Base-by-base conservation (phyloP, 192 early-diverging fungal species). In the Coemansia erecta region DNA sequence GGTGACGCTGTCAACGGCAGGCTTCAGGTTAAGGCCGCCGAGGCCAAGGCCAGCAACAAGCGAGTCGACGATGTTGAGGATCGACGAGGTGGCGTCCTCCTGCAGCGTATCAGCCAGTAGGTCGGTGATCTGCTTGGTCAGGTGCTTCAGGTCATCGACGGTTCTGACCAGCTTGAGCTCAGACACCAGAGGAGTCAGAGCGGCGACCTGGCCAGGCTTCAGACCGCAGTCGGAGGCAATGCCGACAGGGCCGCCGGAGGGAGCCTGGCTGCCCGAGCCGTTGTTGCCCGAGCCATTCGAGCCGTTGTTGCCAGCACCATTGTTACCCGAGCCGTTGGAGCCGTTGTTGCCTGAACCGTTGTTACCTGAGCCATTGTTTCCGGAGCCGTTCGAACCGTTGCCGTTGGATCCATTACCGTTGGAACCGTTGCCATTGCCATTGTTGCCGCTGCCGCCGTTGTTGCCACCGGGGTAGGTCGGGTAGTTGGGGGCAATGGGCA, bases 1-100 rank as follows among this genome's bases (percentile, higher is more conserved):
- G 28, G 69, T 62, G 19, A 78, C 57, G 46, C 57, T 62, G 41
- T 78, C 75, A 4, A 78, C 49, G 22, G 75, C 61, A 35, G 75
- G 65, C 75, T 78, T 66, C n/a, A 78, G 69, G 59, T 78, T 50
- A 21, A 78, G 75, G 21, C 75, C 75, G 13, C 75, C 75, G 2
- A 78, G 70, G 18, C 75, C 75, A 47, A 78, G 70, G 6, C 68
- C 65, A 11, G 65, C 69, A 43, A 70, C 75, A 28, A 72, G 50
- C 2, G 53, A 64, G 28, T 78, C 75, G 42, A 78, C 75, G 18
- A 72, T 37, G 65, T 78, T 72, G 35, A 78, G 75, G 15, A 78
- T 42, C 11, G 75, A 78, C 1, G 56, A 23, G 24, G 45, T 35
- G 10, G 75, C 75, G 47, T 56, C 43, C 62, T 78, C 63, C 64